Conservation (phyloP, 2,329 filamentous ascomycete species). For the Fusarium keratoplasticum region DNA sequence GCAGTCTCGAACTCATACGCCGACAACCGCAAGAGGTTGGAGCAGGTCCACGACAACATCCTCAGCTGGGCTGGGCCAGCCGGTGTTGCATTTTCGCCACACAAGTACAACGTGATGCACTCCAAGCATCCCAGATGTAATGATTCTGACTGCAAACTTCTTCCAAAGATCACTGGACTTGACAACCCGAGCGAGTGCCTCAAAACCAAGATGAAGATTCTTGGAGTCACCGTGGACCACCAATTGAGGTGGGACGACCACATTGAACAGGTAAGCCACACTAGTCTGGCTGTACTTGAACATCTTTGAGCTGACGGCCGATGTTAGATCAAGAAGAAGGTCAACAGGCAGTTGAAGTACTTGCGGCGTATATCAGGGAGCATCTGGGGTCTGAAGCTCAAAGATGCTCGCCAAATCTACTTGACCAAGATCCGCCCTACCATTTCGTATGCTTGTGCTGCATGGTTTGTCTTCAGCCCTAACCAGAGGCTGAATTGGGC, state of each 20-base stretch:
- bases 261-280: neutral
- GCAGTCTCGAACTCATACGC: neutral
- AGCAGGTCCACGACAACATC: neutral
- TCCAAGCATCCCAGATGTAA: neutral
- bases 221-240: neutral
- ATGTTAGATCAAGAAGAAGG: neutral
- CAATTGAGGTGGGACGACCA: neutral
- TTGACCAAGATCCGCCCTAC: conserved; percentile 10
- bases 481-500: neutral
- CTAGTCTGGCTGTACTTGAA: neutral
- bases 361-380: neutral
- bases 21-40: neutral
- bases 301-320: neutral
- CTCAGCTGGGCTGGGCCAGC: neutral
- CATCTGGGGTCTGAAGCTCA: neutral
- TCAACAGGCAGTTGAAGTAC: neutral
- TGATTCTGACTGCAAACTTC: neutral
- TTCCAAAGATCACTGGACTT: conserved; percentile 5
- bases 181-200: neutral
- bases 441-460: conserved; percentile 11
- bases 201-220: neutral
- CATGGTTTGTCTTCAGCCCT: neutral
- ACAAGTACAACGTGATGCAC: conserved; percentile 9
- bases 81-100: neutral
- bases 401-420: conserved; percentile 1